Base-by-base conservation (phyloP, 2,329 filamentous ascomycete genomes). In the Chalaropsis ovoidea region DNA sequence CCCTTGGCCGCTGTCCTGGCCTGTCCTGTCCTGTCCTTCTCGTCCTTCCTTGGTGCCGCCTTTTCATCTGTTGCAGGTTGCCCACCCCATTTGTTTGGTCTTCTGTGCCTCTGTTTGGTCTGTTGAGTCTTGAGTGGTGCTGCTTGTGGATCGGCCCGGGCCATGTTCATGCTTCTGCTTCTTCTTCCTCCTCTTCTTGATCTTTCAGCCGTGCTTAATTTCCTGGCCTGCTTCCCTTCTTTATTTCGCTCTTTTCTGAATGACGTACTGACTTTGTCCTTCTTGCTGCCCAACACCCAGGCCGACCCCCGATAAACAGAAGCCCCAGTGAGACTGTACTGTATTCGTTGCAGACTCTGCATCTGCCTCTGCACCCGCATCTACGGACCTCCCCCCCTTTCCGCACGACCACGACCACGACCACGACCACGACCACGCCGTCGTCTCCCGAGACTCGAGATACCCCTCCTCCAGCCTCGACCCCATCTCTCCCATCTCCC, bases 371-470 rank as follows among this genome's bases (percentile, higher is more conserved):
- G 31, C 13, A 56, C 7, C 31, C 7, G 31, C 31, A 11, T 35
- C 54, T 19, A 35, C 31, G 27, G 13, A 58, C 24, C 24, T 8
- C 13, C 1, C 27, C 17, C 43, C 43, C 15, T 19, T 47, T 47
- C 43, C 43, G 43, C n/a, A 3, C 43, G 43, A 47, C 13, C 11
- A 5, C 42, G 42, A n/a, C 42, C 42, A 13, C 13, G 13, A 3
- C 42, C 13, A 5, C 42, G 17, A 1, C 42, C 42, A 3, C 11
- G 6, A 13, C 56, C n/a, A 19, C 19, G 22, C 41, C 7, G 24
- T 19, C 27, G 61, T 31, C 43, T 45, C 24, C 61, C 31, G n/a
- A 22, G 63, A 27, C 54, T 60, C 41, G 22, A 62, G 27, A 62
- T 47, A 47, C 45, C 24, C 61, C 24, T 47, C 22, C 22, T 47